A percentile compares a stretch with the other conserved stretches of the same genome.
Conservation (phyloP, 108 stramenopile species). For the Parietichytrium sp. region DNA sequence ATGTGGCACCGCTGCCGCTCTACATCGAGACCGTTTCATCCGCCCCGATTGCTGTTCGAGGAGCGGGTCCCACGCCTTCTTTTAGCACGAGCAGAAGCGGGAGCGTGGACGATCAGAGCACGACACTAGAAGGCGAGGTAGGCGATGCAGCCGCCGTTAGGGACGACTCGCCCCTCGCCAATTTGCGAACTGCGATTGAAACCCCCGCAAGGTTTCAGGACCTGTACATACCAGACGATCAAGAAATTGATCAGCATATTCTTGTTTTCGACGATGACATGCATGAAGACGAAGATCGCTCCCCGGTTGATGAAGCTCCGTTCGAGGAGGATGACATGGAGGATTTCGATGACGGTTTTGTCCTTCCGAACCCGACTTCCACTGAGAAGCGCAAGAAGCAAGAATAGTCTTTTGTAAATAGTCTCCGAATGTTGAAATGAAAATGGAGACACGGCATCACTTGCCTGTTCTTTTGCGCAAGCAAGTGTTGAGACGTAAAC, state of each 20-base stretch:
- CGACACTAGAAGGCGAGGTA: background rate
- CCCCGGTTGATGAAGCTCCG: too few species aligned
- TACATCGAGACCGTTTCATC: background rate
- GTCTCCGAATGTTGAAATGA: background rate
- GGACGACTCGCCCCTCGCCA: background rate
- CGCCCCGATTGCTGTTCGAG: background rate
- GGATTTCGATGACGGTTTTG: background rate
- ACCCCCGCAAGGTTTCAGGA: conserved; percentile 28
- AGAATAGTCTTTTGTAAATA: too few species aligned
- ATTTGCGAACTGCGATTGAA: background rate
- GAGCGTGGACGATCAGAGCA: background rate
- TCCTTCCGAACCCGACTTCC: background rate
- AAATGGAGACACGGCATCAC: background rate
- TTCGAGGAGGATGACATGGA: background rate
- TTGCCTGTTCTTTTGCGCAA: background rate
- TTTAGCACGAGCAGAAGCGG: background rate
- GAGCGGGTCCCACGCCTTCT: background rate
- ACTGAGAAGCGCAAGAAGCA: background rate
- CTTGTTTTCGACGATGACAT: conserved; percentile 20
- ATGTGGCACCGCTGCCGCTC: too few species aligned
- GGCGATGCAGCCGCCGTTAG: background rate
- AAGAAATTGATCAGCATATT: conserved; percentile 19
- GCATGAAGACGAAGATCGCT: too few species aligned
- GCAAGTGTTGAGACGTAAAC: too few species aligned
- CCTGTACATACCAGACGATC: conserved; percentile 15